These are phyloP conservation scores for Apiospora arundinis DNA, from an alignment of 2,329 filamentous ascomycete species.

Conservation along the genomic window DNA sequence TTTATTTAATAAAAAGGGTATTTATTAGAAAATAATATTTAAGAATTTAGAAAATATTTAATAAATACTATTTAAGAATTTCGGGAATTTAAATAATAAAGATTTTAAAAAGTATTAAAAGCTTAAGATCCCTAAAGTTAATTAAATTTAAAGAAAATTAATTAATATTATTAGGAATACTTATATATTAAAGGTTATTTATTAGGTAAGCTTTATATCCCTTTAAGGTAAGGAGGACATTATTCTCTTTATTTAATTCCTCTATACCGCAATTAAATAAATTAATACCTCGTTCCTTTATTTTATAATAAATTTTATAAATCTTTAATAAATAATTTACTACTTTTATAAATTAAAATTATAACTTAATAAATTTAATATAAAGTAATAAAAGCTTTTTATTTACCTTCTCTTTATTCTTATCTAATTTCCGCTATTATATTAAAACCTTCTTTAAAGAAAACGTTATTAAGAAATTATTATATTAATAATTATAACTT, in stretches of 20 bases:
- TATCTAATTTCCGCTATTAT: not conserved
- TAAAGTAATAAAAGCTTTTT: too few relatives aligned
- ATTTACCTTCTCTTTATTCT: too few relatives aligned
- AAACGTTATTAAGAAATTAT: not conserved
- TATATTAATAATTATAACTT: not conserved
- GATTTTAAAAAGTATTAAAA: not conserved
- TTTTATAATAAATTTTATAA: too few relatives aligned
- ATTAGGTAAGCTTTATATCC: not conserved
- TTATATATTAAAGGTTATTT: too few relatives aligned
- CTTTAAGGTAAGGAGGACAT: not conserved
- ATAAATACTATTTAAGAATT: not conserved
- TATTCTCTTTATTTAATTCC: not conserved
- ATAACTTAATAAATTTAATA: not conserved
- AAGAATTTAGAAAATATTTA: constrained; percentile 18
- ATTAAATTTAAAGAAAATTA: not conserved
- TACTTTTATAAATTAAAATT: not conserved
- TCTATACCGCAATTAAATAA: too few relatives aligned
- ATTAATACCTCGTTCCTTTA: too few relatives aligned
- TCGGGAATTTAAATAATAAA: not conserved
- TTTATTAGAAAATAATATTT: constrained; percentile 20
- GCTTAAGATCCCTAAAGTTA: too few relatives aligned
- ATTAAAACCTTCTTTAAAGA: not conserved
- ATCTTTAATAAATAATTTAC: not conserved
- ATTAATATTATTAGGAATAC: not conserved
- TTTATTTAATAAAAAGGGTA: not conserved